These are phyloP conservation scores for Haematococcus lacustris DNA, from an alignment of 139 green algal species.

Conservation along the genomic window DNA sequence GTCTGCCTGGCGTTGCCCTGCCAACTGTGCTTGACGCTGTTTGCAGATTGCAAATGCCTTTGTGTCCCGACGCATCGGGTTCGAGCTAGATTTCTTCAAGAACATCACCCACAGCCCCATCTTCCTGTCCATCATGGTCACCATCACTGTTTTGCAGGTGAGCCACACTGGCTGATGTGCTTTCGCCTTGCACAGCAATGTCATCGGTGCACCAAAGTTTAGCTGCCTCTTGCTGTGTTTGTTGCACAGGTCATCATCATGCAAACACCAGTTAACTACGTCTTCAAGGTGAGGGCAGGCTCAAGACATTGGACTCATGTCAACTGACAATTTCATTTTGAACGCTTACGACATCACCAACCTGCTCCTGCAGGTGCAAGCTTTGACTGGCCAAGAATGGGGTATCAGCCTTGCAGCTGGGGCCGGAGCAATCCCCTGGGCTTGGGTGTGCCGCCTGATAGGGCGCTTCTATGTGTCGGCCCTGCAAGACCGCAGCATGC, in stretches of 20 bases:
- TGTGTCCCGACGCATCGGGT: slow-evolving; percentile 64
- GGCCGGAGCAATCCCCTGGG: slow-evolving; percentile 24
- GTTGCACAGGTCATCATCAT: slow-evolving; percentile 60
- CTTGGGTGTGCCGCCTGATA: slow-evolving; percentile 11
- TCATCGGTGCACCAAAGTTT: too few relatives aligned
- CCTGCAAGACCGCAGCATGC: too few relatives aligned
- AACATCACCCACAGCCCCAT: slow-evolving; percentile 36
- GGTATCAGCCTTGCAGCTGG: slow-evolving; percentile 45
- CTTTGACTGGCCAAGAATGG: slow-evolving; percentile 38
- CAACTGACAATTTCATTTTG: neutral
- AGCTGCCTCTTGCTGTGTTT: too few relatives aligned
- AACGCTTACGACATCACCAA: neutral
- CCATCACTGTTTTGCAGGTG: slow-evolving; percentile 49
- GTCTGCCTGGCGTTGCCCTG: neutral
- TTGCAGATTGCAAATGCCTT: slow-evolving; percentile 69
- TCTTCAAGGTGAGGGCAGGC: slow-evolving; percentile 45
- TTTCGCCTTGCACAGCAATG: too few relatives aligned
- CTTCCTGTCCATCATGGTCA: slow-evolving; percentile 53
- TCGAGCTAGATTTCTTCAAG: slow-evolving; percentile 71
- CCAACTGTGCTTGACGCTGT: neutral
- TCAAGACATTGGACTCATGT: neutral
- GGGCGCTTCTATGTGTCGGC: too few relatives aligned
- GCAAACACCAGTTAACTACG: slow-evolving; percentile 39
- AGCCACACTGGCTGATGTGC: too few relatives aligned
- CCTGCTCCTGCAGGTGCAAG: slow-evolving; percentile 11